phyloP scores from a whole-genome alignment of 2,329 filamentous ascomycete genomes.

The Tolypocladium paradoxum region DNA sequence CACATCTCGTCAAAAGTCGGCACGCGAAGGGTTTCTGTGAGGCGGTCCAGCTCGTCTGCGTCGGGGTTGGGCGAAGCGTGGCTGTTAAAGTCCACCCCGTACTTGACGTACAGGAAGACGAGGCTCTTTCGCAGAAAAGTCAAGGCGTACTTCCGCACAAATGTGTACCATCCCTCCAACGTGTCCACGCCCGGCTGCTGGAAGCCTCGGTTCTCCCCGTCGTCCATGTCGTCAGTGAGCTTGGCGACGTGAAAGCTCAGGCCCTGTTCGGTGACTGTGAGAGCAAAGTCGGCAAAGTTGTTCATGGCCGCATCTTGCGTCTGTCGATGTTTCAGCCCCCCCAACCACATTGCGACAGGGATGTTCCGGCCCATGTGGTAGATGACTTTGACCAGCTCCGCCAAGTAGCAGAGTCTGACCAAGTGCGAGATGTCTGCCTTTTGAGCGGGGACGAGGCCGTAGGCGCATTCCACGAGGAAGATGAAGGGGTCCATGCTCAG shows the following conservation, averaged over 20 bases:
- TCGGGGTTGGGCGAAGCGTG: constrained; percentile 52
- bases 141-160: constrained; percentile 75
- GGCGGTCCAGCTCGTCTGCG: constrained; percentile 68
- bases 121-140: constrained; percentile 77
- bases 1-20: constrained; percentile 75
- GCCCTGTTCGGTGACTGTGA: constrained; percentile 33
- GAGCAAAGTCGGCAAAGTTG: constrained; percentile 46
- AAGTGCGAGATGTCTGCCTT: constrained; percentile 68
- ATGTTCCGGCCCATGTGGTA: constrained; percentile 47
- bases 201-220: constrained; percentile 36
- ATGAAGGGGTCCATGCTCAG: constrained; percentile 63
- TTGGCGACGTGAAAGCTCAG: constrained; percentile 28
- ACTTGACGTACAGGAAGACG: constrained; percentile 77
- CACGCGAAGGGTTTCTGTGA: constrained; percentile 64
- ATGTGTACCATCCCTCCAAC: constrained; percentile 43
- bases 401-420: constrained; percentile 76
- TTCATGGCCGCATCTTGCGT: constrained; percentile 35
- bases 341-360: constrained; percentile 36
- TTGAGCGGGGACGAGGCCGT: constrained; percentile 57
- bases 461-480: constrained; percentile 70
- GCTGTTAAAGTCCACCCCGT: constrained; percentile 77
- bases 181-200: constrained; percentile 43
- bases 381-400: constrained; percentile 79
- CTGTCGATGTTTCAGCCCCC: constrained; percentile 30
- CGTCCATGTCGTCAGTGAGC: constrained; percentile 12